These are phyloP conservation scores for Chalara sp. DNA, from an alignment of 2,329 filamentous ascomycete species.

Conservation along the genomic window DNA sequence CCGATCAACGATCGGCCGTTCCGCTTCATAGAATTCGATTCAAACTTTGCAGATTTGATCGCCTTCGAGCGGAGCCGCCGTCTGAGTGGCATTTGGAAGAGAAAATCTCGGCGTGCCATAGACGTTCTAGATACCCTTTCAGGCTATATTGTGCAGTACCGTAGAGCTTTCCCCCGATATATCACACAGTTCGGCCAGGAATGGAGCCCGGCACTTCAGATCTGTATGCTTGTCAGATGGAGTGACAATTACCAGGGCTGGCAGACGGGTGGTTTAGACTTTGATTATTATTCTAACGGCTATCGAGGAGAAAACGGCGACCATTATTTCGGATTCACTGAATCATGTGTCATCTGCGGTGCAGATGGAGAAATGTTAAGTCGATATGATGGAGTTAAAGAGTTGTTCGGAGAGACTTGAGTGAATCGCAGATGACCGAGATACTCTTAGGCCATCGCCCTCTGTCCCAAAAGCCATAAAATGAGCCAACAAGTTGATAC, in stretches of 20 bases:
- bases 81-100: not conserved
- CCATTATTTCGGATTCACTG: slow-evolving; percentile 6
- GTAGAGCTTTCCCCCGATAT: slow-evolving; percentile 5
- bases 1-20: no score
- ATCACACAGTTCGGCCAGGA: slow-evolving; percentile 1
- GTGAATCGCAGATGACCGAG: no score
- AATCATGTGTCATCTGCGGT: slow-evolving; percentile 3
- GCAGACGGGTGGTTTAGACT: slow-evolving; percentile 7
- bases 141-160: slow-evolving; percentile 6
- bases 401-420: slow-evolving; percentile 1
- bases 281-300: slow-evolving; percentile 2
- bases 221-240: slow-evolving; percentile 4
- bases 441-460: no score
- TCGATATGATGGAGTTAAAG: slow-evolving; percentile 10
- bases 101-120: slow-evolving; percentile 5
- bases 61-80: not conserved
- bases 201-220: slow-evolving; percentile 6
- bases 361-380: slow-evolving; percentile 7
- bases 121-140: not conserved
- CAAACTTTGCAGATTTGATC: slow-evolving; percentile 7
- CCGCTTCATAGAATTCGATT: slow-evolving; percentile 9
- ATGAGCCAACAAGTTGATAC: no score
- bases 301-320: slow-evolving; percentile 4
- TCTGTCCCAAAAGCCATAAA: no score
- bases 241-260: slow-evolving; percentile 2